These are phyloP conservation scores for Cutaneotrichosporon cavernicola DNA, from an alignment of 1,284 basidiomycete genomes.

Conservation along the genomic window DNA sequence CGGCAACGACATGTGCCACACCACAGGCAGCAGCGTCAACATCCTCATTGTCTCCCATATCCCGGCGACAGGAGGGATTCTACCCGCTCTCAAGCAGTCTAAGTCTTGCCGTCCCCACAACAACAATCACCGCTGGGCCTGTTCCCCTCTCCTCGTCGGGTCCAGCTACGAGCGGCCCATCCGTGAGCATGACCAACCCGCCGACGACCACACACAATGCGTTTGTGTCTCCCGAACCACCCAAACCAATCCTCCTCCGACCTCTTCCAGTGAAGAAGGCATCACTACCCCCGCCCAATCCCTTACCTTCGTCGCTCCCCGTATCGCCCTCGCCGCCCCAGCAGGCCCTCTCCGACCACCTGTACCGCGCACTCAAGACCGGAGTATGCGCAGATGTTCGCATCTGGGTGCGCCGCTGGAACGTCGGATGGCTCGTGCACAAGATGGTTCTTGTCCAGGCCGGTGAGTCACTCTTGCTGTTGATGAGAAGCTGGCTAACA, in stretches of 20 bases:
- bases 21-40: not conserved
- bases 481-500: constrained; percentile 3
- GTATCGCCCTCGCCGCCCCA: constrained; percentile 30
- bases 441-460: constrained; percentile 80
- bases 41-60: not conserved
- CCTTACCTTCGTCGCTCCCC: constrained; percentile 18
- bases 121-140: not conserved
- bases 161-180: not conserved
- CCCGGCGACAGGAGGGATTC: constrained; percentile 4
- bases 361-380: constrained; percentile 70
- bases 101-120: not conserved
- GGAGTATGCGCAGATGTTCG: constrained; percentile 73
- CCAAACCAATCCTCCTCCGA: constrained; percentile 3
- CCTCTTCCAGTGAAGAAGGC: constrained; percentile 23
- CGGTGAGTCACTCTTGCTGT: constrained; percentile 55
- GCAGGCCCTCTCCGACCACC: constrained; percentile 56
- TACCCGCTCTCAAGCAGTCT: not conserved
- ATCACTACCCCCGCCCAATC: constrained; percentile 8
- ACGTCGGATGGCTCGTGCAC: constrained; percentile 73
- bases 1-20: constrained; percentile 8
- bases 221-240: not conserved
- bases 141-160: not conserved
- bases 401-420: constrained; percentile 70
- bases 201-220: constrained; percentile 4
- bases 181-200: constrained; percentile 2